Base-by-base conservation (phyloP, 129 eudicot species). In the Artemisia tridentata region DNA sequence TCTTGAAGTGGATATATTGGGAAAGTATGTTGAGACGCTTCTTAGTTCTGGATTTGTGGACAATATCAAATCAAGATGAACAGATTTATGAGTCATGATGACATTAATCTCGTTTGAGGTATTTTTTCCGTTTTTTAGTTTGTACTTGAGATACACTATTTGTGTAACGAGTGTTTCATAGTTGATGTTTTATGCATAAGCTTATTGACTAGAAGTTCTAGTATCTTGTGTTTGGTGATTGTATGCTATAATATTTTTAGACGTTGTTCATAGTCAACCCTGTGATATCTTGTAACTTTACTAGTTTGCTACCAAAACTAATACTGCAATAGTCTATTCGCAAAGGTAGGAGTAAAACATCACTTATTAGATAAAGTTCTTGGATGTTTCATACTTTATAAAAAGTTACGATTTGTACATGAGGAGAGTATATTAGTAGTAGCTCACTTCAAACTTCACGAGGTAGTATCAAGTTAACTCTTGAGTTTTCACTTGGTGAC, bases 1-100 rank as follows among this genome's bases (percentile, higher is more conserved):
- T 83, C 67, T 92, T 81, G 98, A 92, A 85, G 98, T 89, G 34
- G 98, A 89, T 83, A 89, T 92, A 53, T 81, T 92, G 82, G 98
- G 98, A 4, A 89, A 89, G 56, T 89, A 92, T 79, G 95, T 89
- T 6, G 96, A 92, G 80, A 86, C 95, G 82, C 80, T 89, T 74
- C 86, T 92, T 3, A 82, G 79, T 73, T 75, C 81, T 54, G 96
- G 98, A 4, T 85, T 92, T 78, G 77, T 83, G 20, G 88, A 80
- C 27, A 76, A 83, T 47, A 73, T 77, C 48, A 89, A 79, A 53
- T 75, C 75, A 0, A 78, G 12, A 79, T 29, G 79, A 67, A 48
- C 5, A 2, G 4, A 34, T 34, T 19, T 13, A 10, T 19, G 62
- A 56, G 41, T 19, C 62, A 29, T 72, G 77, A 6, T 79, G 34